A percentile compares a stretch with the other conserved stretches of the same genome.
These are phyloP conservation scores for Pichia sp. DNA, from an alignment of 1,139 yeast genomes.

Conservation along the genomic window DNA sequence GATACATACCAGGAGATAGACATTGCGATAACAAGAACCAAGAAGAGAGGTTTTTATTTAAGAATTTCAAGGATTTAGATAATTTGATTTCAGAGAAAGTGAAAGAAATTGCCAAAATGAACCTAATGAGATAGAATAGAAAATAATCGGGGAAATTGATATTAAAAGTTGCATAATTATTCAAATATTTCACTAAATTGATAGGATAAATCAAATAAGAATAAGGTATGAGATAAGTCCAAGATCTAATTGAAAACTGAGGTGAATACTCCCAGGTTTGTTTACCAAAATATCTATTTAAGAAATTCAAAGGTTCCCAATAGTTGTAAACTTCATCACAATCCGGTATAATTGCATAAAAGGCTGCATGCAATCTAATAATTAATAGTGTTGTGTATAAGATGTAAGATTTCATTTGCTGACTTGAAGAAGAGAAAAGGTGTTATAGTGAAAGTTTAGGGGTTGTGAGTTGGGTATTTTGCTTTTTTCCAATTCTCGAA, in stretches of 20 bases:
- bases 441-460: too few relatives aligned
- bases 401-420: conserved; percentile 6
- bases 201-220: conserved; percentile 37
- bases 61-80: conserved; percentile 37
- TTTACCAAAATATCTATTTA: conserved; percentile 78
- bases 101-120: conserved; percentile 47
- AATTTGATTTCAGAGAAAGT: conserved; percentile 48
- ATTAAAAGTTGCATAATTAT: conserved; percentile 4
- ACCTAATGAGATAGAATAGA: conserved; percentile 51
- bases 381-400: conserved; percentile 21
- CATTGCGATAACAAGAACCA: conserved; percentile 51
- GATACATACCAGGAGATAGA: conserved; percentile 65
- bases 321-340: conserved; percentile 87
- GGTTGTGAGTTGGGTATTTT: too few relatives aligned
- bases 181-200: conserved; percentile 12
- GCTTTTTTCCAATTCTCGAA: too few relatives aligned
- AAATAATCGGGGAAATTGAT: conserved; percentile 30
- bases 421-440: neutral
- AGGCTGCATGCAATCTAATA: conserved; percentile 42
- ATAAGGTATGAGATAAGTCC: conserved; percentile 63
- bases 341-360: conserved; percentile 66
- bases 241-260: conserved; percentile 78
- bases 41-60: conserved; percentile 38
- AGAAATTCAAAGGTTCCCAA: conserved; percentile 85
- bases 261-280: conserved; percentile 98